A percentile compares a stretch with the other conserved stretches of the same genome.
Conservation (phyloP, 2,329 filamentous ascomycete genomes). For the Arthrinium phaeospermum region DNA sequence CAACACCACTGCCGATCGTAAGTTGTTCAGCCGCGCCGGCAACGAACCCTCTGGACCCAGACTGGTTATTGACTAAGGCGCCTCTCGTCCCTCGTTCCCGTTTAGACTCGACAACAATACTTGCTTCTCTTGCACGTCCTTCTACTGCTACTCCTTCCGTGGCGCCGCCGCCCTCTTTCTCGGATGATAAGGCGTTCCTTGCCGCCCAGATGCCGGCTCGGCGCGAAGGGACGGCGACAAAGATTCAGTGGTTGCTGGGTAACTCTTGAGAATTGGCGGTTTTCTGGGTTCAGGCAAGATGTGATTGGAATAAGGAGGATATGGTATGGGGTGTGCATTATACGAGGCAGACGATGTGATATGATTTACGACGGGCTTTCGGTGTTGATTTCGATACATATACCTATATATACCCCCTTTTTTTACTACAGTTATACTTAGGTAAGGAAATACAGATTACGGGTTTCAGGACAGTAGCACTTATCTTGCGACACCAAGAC, state of each 20-base stretch:
- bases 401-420: slow-evolving; percentile 8
- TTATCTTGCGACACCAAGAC: too few relatives aligned
- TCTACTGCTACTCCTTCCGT: not conserved
- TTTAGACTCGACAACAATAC: not conserved
- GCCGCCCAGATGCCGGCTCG: not conserved
- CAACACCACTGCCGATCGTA: slow-evolving; percentile 21
- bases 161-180: not conserved
- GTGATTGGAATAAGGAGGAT: not conserved
- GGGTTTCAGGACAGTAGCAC: not conserved
- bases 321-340: not conserved
- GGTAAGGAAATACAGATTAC: not conserved
- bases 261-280: not conserved
- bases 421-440: not conserved
- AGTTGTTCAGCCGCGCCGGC: slow-evolving; percentile 14
- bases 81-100: not conserved
- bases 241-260: slow-evolving; percentile 3
- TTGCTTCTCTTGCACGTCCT: not conserved
- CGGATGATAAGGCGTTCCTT: not conserved
- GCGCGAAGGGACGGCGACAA: not conserved
- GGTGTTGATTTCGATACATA: not conserved
- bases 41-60: not conserved
- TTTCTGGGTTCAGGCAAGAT: not conserved
- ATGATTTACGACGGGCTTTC: not conserved
- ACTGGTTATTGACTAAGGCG: slow-evolving; percentile 20
- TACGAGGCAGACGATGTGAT: not conserved